phyloP scores from a whole-genome alignment of 2,329 filamentous ascomycete genomes.

The Pseudogymnoascus sp. region DNA sequence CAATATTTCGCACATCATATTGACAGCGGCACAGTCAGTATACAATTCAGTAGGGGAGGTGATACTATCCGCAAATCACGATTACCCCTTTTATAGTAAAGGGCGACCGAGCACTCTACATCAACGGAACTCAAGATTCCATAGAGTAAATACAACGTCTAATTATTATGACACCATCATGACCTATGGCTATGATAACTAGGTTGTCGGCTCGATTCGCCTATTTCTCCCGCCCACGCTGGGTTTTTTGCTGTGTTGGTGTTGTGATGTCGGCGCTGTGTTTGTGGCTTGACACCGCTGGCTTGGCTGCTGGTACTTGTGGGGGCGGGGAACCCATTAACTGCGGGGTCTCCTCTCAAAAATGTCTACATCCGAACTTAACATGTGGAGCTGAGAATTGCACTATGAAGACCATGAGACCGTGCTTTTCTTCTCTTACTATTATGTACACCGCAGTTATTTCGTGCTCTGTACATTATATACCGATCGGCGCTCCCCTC shows the following conservation, averaged over 20 bases:
- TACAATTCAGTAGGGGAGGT: background rate
- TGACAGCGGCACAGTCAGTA: background rate
- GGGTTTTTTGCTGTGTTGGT: background rate
- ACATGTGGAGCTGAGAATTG: background rate
- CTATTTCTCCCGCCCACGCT: background rate
- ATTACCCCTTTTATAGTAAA: background rate
- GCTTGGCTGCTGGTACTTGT: background rate
- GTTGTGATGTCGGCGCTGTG: background rate
- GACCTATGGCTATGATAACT: background rate
- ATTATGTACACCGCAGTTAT: background rate
- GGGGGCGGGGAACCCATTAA: background rate
- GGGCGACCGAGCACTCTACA: background rate
- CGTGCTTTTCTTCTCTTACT: background rate
- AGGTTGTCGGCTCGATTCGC: background rate
- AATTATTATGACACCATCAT: too few relatives aligned
- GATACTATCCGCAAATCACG: background rate
- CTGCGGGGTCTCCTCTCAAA: conserved; percentile 1
- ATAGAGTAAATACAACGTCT: background rate
- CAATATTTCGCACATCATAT: conserved; percentile 2
- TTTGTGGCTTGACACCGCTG: background rate
- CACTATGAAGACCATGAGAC: background rate
- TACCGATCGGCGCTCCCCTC: background rate
- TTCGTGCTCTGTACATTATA: background rate
- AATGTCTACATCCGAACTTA: background rate
- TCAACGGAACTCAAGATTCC: background rate